Evolutionary conservation across 768 basidiomycete species (phyloP).

Genomic region (Phanerochaete carnosa): DNA sequence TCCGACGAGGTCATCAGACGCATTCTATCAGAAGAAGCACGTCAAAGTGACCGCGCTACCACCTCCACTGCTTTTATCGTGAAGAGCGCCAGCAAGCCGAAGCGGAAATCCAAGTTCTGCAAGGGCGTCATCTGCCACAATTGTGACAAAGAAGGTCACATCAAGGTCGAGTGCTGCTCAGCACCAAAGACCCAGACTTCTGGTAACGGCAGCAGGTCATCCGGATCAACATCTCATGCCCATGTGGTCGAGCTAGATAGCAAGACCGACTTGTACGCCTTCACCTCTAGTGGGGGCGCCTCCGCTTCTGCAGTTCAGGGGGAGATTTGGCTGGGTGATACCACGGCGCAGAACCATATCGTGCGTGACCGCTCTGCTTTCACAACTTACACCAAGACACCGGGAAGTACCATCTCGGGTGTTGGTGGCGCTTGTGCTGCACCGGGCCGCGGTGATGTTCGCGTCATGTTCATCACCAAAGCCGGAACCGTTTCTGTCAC

Average conservation of each 20-base stretch:
- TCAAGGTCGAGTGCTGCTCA: background rate
- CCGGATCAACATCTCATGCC: background rate
- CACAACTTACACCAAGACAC: background rate
- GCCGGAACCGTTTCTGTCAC: background rate
- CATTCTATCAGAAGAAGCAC: no score
- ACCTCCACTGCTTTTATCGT: no score
- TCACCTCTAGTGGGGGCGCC: background rate
- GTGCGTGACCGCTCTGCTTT: slow-evolving; percentile 10
- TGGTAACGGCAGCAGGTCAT: no score
- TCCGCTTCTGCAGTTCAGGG: background rate
- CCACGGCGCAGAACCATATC: slow-evolving; percentile 11
- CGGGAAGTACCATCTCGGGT: slow-evolving; percentile 4
- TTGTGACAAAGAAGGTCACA: slow-evolving; percentile 6
- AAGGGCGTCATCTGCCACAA: slow-evolving; percentile 3
- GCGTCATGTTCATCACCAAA: background rate
- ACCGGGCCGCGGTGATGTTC: slow-evolving; percentile 13
- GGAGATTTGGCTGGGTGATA: slow-evolving; percentile 16
- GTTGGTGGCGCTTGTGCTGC: slow-evolving; percentile 12
- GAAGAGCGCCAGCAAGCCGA: no score
- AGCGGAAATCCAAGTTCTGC: slow-evolving; percentile 1
- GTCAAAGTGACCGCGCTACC: no score
- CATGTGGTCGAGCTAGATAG: background rate
- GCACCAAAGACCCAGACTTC: background rate
- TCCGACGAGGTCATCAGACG: no score
- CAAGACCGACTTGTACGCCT: background rate